These are phyloP conservation scores for Fusarium sp. DNA, from an alignment of 2,329 filamentous ascomycete genomes.

Conservation along the genomic window DNA sequence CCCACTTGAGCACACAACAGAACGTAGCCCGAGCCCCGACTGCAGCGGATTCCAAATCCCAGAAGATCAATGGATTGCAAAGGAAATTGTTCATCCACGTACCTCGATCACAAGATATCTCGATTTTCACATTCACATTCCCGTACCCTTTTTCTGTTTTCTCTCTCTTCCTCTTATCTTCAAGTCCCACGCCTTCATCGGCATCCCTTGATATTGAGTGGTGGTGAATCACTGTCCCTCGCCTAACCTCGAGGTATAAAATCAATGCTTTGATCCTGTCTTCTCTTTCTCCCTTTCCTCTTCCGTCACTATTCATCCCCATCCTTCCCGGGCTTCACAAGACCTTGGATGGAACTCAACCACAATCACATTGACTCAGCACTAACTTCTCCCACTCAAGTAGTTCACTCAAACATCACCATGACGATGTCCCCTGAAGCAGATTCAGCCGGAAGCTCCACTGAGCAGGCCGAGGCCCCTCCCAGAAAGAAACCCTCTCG, in stretches of 20 bases:
- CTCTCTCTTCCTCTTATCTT: accelerated
- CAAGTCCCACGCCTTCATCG: neutral
- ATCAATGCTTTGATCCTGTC: neutral
- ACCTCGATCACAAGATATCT: neutral
- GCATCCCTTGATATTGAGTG: neutral
- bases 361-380: neutral
- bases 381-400: neutral
- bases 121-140: neutral
- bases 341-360: too few species aligned
- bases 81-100: neutral
- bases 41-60: neutral
- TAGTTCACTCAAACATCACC: too few species aligned
- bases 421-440: neutral
- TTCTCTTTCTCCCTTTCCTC: neutral
- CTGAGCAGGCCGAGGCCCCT: neutral
- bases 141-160: neutral
- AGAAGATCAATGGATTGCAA: neutral
- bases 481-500: neutral
- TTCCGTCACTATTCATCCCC: neutral
- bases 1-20: neutral
- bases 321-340: too few species aligned
- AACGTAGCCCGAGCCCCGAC: neutral
- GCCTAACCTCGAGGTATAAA: constrained; percentile 1
- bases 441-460: neutral
- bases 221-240: neutral